These are phyloP conservation scores for Bombardia bombarda DNA, from an alignment of 495 filamentous ascomycete genomes.

Conservation along the genomic window DNA sequence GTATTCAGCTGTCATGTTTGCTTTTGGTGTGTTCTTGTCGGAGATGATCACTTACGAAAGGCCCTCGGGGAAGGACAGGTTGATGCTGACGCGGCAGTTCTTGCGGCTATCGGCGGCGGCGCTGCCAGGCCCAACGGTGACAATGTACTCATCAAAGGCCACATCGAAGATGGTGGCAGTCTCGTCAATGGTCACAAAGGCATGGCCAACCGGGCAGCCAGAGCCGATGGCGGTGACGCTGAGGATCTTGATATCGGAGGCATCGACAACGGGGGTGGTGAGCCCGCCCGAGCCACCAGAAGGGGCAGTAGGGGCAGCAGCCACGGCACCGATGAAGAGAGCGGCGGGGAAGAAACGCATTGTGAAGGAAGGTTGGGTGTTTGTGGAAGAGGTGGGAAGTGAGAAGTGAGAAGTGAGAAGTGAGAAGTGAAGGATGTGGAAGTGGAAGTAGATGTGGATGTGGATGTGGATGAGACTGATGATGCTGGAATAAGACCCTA, in stretches of 20 bases:
- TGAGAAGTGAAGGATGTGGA: too few relatives aligned
- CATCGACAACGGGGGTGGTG: not conserved
- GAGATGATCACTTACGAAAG: not conserved
- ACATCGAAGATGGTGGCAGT: constrained; percentile 35
- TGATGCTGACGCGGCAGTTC: constrained; percentile 41
- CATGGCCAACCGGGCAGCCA: constrained; percentile 25
- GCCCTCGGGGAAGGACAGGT: constrained; percentile 33
- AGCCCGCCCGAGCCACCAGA: not conserved
- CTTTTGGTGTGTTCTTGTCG: not conserved
- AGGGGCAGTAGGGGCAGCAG: constrained; percentile 5
- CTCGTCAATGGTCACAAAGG: constrained; percentile 21
- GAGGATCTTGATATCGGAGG: constrained; percentile 18
- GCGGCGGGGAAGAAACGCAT: constrained; percentile 15
- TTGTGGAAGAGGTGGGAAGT: too few relatives aligned
- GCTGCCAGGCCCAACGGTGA: constrained; percentile 34
- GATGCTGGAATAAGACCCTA: too few relatives aligned
- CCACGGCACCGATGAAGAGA: constrained; percentile 11
- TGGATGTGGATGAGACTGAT: too few relatives aligned
- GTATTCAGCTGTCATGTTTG: not conserved
- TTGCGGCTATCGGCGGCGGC: constrained; percentile 29
- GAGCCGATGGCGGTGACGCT: constrained; percentile 21
- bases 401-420: too few relatives aligned
- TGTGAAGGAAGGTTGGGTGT: constrained; percentile 2
- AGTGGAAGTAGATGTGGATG: too few relatives aligned
- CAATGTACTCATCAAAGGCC: constrained; percentile 40